Evolutionary conservation across 2,329 filamentous ascomycete species (phyloP).

Genomic region (Ophiocordyceps camponoti-rufipedis): DNA sequence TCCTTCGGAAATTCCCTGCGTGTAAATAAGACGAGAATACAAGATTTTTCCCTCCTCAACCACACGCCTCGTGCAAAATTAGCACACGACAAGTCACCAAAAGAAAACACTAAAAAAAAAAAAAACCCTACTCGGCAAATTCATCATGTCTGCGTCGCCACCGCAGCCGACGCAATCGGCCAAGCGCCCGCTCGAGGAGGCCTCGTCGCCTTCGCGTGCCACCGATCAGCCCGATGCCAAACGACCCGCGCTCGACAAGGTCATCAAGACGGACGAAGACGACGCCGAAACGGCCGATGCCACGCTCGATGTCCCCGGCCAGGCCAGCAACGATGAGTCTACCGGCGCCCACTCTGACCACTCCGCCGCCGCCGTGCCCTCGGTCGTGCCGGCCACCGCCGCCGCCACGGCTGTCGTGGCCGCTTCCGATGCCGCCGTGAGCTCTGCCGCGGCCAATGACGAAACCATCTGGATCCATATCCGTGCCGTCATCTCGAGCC

Average conservation of each 20-base stretch:
- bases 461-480: constrained; percentile 96
- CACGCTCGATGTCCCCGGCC: constrained; percentile 21
- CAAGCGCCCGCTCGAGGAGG: constrained; percentile 93
- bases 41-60: constrained; percentile 9
- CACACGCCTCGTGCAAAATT: not conserved
- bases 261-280: constrained; percentile 47
- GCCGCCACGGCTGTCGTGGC: constrained; percentile 5
- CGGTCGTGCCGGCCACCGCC: constrained; percentile 6
- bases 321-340: constrained; percentile 29
- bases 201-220: constrained; percentile 80
- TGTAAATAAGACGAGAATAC: constrained; percentile 53
- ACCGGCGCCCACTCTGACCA: constrained; percentile 27
- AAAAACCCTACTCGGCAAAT: constrained; percentile 6
- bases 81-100: not conserved
- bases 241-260: constrained; percentile 87
- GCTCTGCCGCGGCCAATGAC: constrained; percentile 48
- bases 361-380: constrained; percentile 7
- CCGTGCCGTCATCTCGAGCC: constrained; percentile 89
- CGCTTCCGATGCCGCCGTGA: constrained; percentile 15
- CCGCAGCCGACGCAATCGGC: constrained; percentile 47
- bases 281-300: constrained; percentile 25
- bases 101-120: not conserved
- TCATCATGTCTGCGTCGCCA: constrained; percentile 57
- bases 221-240: constrained; percentile 95
- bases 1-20: constrained; percentile 70